Evolutionary conservation across 805 yeast species (phyloP).

Genomic region (Pichia cabralensis): DNA sequence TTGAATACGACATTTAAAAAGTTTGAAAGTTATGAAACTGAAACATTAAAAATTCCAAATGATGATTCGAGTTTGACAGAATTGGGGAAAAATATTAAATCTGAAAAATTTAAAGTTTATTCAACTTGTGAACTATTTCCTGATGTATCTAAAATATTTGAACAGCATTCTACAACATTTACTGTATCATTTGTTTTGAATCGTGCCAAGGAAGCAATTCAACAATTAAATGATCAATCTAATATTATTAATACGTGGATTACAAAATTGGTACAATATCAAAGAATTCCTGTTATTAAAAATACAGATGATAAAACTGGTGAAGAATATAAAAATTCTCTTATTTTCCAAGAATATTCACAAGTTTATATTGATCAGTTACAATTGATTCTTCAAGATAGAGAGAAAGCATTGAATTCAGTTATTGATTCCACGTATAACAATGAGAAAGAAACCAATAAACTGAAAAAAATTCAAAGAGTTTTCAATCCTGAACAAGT

Average conservation of each 20-base stretch:
- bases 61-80: neutral
- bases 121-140: constrained; percentile 5
- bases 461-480: constrained; percentile 3
- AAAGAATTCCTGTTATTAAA: constrained; percentile 36
- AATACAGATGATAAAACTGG: constrained; percentile 35
- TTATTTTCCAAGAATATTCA: constrained; percentile 67
- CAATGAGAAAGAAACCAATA: neutral
- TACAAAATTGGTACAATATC: constrained; percentile 29
- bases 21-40: constrained; percentile 5
- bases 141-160: constrained; percentile 1
- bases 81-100: neutral
- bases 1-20: constrained; percentile 14
- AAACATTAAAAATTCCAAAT: too few relatives aligned
- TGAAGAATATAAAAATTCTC: constrained; percentile 67
- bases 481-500: too few relatives aligned
- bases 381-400: constrained; percentile 36
- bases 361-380: constrained; percentile 47
- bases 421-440: constrained; percentile 17
- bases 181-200: constrained; percentile 19
- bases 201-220: constrained; percentile 16
- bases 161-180: constrained; percentile 8
- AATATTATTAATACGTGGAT: constrained; percentile 43
- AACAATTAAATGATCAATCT: constrained; percentile 43
- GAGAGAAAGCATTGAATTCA: constrained; percentile 29
- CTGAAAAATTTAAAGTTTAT: constrained; percentile 2